Conservation (phyloP, 2,329 filamentous ascomycete genomes). For the Stemphylium vesicarium region DNA sequence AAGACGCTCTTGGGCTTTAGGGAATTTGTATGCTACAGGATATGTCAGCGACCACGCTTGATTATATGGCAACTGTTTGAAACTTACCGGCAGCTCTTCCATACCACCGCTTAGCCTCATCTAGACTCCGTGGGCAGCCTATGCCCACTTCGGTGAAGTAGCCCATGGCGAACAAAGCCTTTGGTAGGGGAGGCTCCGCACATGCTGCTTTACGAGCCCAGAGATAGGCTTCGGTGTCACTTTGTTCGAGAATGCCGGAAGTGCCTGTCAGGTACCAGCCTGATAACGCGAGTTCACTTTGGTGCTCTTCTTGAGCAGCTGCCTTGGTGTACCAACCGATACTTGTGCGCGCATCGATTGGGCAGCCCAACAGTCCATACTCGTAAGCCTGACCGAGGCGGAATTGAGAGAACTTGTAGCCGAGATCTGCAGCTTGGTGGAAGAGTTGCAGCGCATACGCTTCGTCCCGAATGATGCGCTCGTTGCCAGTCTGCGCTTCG, state of each 20-base stretch:
- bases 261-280: conserved; percentile 88
- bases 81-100: conserved; percentile 92
- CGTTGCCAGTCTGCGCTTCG: conserved; percentile 67
- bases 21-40: conserved; percentile 82
- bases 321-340: conserved; percentile 95
- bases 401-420: conserved; percentile 95
- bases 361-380: conserved; percentile 82
- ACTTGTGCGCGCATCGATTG: conserved; percentile 80
- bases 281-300: conserved; percentile 72
- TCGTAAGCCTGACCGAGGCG: conserved; percentile 87
- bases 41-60: conserved; percentile 16
- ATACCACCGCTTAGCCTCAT: conserved; percentile 98
- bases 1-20: conserved; percentile 88
- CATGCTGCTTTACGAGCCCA: conserved; percentile 95
- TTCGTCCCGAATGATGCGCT: conserved; percentile 78
- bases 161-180: conserved; percentile 97
- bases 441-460: conserved; percentile 81
- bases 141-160: conserved; percentile 98
- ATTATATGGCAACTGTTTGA: too few relatives aligned
- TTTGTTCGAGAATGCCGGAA: conserved; percentile 86
- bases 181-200: conserved; percentile 75
- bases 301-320: conserved; percentile 91
- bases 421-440: conserved; percentile 81
- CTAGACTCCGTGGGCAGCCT: conserved; percentile 81
- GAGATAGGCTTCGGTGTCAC: conserved; percentile 93